Base-by-base conservation (phyloP, 108 stramenopile genomes). In the Fragilaria radians region DNA sequence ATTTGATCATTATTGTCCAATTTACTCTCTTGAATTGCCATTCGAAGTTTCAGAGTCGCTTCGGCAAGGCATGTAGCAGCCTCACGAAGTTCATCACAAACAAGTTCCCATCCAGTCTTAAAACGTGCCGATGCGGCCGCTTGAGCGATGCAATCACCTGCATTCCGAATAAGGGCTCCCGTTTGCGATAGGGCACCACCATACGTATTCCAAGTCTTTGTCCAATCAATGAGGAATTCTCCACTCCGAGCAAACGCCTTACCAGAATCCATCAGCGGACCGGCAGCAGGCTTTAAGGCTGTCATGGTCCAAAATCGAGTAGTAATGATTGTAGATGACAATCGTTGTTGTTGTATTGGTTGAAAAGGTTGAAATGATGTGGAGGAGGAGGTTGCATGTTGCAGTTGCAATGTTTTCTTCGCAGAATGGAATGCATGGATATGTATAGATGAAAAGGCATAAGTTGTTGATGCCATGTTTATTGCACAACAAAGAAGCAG, bases 61-160 rank as follows among this genome's bases (percentile, higher is more conserved):
- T 80, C 88, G 4, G 32, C 28, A 4, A 89, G 55, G 59, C 86
- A 88, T n/a, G 75, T 74, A 0, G 74, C 80, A 7, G 64, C 82
- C 70, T 89, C 88, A 22, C 88, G 70, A n/a, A 89, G 53, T 73
- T 89, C 88, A 63, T 89, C 88, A 55, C 67, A 71, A 14, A 85
- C 88, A 25, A 89, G 55, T 63, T 89, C 88, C 0, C 32, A 36
- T 11, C 75, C 88, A 4, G 88, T 89, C 52, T 89, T 89, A 63
- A 89, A 86, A 14, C 88, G 76, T 59, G 75, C 77, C 11, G 75
- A 75, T 32, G 88, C 88, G 0, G 82, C 88, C 1, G 88, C 88
- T 71, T 89, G 88, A n/a, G 88, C 88, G 5, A 89, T 26, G 27
- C 70, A 77, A 66, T 89, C 88, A 9, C 88, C 88, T 3, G 71